phyloP scores from a whole-genome alignment of 2,329 filamentous ascomycete species.

The Cercospora nicotianae region DNA sequence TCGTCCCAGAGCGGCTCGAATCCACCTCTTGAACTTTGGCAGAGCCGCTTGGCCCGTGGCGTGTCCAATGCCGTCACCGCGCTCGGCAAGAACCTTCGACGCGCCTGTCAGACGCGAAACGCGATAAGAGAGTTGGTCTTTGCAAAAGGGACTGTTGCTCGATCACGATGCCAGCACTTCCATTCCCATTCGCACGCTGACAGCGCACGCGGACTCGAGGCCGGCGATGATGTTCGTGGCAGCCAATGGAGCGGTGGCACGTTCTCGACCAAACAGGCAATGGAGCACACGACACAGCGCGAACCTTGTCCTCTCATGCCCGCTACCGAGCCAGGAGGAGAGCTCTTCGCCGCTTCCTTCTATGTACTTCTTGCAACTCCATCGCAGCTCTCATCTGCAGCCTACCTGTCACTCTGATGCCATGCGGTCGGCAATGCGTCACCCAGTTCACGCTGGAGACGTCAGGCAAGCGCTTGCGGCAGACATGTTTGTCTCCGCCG shows the following conservation, averaged over 20 bases:
- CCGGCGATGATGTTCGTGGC: neutral
- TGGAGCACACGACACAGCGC: neutral
- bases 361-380: neutral
- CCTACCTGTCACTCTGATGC: neutral
- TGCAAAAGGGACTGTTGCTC: neutral
- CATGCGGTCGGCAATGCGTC: neutral
- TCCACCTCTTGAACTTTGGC: slow-evolving; percentile 3
- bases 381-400: neutral
- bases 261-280: neutral
- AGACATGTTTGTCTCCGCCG: neutral
- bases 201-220: neutral
- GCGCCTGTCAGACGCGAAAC: neutral
- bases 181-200: neutral
- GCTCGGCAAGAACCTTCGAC: neutral
- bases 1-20: neutral
- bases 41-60: slow-evolving; percentile 6
- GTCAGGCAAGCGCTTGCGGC: neutral
- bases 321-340: neutral
- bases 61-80: neutral
- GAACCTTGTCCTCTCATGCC: neutral
- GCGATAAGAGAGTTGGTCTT: neutral
- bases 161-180: neutral
- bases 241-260: neutral
- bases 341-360: neutral
- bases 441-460: neutral